Percentiles rank a stretch among this genome's conserved stretches.
phyloP scores from a whole-genome alignment of 495 filamentous ascomycete genomes.

The Podospora bellae-mahoneyi region DNA sequence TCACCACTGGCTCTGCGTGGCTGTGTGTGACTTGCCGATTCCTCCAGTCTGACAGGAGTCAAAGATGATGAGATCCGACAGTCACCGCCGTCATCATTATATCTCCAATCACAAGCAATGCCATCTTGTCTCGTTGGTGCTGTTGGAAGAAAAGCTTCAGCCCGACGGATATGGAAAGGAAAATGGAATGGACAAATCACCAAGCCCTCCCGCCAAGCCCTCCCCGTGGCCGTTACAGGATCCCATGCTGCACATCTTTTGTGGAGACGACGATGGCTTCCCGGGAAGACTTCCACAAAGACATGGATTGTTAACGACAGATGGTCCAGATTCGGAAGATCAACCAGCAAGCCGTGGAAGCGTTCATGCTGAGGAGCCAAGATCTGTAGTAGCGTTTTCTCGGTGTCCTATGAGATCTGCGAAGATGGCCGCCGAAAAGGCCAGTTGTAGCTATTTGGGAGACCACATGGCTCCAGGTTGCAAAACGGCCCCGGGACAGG shows the following conservation, averaged over 20 bases:
- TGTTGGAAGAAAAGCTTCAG: background rate
- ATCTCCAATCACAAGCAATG: background rate
- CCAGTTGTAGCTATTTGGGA: background rate
- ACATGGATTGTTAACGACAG: conserved; percentile 12
- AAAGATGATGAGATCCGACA: background rate
- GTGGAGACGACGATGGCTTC: conserved; percentile 7
- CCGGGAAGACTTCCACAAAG: conserved; percentile 19
- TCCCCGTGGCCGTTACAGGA: conserved; percentile 13
- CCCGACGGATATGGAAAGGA: background rate
- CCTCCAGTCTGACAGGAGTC: conserved; percentile 5
- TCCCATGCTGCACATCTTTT: conserved; percentile 16
- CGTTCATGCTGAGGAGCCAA: background rate
- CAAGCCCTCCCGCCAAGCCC: background rate
- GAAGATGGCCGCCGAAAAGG: background rate
- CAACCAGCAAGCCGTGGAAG: background rate
- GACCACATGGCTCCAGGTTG: background rate
- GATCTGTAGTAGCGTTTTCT: background rate
- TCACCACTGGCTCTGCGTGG: background rate
- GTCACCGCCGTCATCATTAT: background rate
- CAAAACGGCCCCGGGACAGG: background rate
- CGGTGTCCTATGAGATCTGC: background rate
- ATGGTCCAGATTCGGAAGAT: conserved; percentile 7
- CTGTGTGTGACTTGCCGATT: conserved; percentile 1
- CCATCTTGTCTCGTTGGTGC: background rate
- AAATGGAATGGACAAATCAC: background rate